Evolutionary conservation across 2,329 filamentous ascomycete species (phyloP), one percentile per base, ranked within the genome.

Genomic region (Dothideomycetes sp.): DNA sequence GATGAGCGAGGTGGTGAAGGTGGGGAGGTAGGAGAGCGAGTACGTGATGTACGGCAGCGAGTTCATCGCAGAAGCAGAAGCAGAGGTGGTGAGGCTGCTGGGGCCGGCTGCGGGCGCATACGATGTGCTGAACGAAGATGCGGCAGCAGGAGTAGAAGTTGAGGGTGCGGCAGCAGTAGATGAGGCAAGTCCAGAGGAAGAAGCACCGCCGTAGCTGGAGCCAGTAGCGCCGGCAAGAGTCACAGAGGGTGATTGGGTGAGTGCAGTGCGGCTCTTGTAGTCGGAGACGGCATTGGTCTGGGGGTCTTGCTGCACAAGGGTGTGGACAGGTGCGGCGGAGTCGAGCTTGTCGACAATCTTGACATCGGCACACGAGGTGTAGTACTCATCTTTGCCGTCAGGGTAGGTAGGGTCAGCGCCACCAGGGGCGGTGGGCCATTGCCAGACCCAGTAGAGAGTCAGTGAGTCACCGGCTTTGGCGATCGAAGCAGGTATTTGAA

Each of bases 401-500:
- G 60, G 59, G 16, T 59, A 52, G 14, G 60, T 44, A 58, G 62
- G 47, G 54, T 60, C 46, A 57, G 59, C 30, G n/a, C 12, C 7
- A 53, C 56, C 53, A 7, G 56, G 43, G 5, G 47, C 49, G 11
- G 75, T 79, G 3, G 81, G 80, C 85, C 87, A 98, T 60, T 94
- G 82, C 91, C 91, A 96, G 34, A 95, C 81, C 89, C 89, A 96
- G 68, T 94, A 94, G 37, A 94, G 63, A 3, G 86, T 89, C 58
- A 88, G 84, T 19, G 72, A 70, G 19, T 78, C 73, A 33, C 77
- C 77, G 8, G 68, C 59, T n/a, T 71, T 60, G 34, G 77, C 65
- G 22, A 27, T 7, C 49, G 82, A 73, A 4, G 66, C 55, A 0
- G 91, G 91, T 11, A 98, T 66, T 53, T 79, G 70, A 35, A 95